phyloP scores from a whole-genome alignment of 176 grass and related monocot genomes.

The Aegilops umbellulata region DNA sequence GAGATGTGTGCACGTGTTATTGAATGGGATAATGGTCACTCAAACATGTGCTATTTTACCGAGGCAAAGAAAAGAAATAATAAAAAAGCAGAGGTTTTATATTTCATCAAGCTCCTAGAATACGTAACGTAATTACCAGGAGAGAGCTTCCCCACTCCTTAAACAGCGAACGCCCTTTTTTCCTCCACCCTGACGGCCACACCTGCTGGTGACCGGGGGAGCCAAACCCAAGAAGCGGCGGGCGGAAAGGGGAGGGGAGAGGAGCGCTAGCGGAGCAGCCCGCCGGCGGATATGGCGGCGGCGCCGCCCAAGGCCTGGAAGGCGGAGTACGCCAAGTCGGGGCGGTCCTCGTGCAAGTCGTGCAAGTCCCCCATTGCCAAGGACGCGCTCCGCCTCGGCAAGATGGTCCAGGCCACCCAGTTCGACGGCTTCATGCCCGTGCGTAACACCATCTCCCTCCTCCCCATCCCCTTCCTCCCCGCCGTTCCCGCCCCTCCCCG shows the following conservation, averaged over 20 bases:
- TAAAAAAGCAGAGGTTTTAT: too few relatives aligned
- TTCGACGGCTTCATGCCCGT: slow-evolving; percentile 99
- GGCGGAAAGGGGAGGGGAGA: background rate
- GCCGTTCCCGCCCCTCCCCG: background rate
- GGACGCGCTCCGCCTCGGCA: slow-evolving; percentile 82
- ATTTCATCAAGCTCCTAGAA: too few relatives aligned
- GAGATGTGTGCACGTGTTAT: too few relatives aligned
- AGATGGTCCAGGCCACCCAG: slow-evolving; percentile 89
- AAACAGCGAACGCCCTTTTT: background rate
- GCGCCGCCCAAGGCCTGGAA: slow-evolving; percentile 76
- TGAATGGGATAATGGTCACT: too few relatives aligned
- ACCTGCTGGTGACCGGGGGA: background rate
- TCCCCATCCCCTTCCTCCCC: too few relatives aligned
- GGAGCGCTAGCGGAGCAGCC: background rate
- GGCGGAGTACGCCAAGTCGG: slow-evolving; percentile 93
- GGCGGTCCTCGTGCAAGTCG: slow-evolving; percentile 84
- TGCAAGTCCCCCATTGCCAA: slow-evolving; percentile 79
- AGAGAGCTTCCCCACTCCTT: background rate
- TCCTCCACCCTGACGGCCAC: background rate
- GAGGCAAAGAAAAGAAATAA: too few relatives aligned
- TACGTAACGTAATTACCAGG: too few relatives aligned
- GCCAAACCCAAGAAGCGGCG: background rate
- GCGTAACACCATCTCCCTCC: background rate
- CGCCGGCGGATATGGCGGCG: slow-evolving; percentile 46
- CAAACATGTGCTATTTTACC: too few relatives aligned